Percentiles rank a stretch among this genome's conserved stretches.
These are phyloP conservation scores for Neurospora sp. DNA, from an alignment of 495 filamentous ascomycete species.

Conservation along the genomic window DNA sequence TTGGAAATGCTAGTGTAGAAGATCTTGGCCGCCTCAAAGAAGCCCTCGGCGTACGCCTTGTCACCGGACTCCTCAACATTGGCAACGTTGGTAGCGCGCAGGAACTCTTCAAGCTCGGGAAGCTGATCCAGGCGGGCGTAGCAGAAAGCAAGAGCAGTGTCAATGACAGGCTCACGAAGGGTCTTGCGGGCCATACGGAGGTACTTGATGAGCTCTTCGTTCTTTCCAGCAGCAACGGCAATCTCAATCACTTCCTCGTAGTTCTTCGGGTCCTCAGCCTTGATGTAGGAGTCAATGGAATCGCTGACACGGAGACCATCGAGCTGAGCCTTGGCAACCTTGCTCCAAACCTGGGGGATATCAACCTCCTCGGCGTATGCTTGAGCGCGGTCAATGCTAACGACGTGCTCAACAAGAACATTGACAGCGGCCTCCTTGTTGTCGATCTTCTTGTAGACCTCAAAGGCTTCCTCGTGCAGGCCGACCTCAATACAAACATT, in stretches of 20 bases:
- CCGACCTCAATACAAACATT: conserved; percentile 89
- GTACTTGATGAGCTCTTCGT: conserved; percentile 95
- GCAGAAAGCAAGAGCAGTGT: conserved; percentile 88
- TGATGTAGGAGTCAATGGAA: conserved; percentile 94
- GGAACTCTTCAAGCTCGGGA: conserved; percentile 90
- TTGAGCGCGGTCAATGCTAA: conserved; percentile 96
- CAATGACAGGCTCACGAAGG: conserved; percentile 84
- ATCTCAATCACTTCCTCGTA: conserved; percentile 94
- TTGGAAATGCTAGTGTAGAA: conserved; percentile 98
- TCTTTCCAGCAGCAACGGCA: conserved; percentile 91
- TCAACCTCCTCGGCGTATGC: conserved; percentile 96
- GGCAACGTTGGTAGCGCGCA: conserved; percentile 87
- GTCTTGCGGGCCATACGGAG: conserved; percentile 96
- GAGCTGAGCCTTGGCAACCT: conserved; percentile 95
- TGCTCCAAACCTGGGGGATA: conserved; percentile 96
- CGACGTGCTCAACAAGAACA: conserved; percentile 92
- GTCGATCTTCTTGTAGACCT: conserved; percentile 96
- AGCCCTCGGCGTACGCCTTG: conserved; percentile 92
- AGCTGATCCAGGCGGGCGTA: conserved; percentile 88
- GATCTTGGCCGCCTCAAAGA: conserved; percentile 95
- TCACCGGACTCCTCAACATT: conserved; percentile 94
- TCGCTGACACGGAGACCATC: conserved; percentile 91
- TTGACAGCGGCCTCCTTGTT: conserved; percentile 78
- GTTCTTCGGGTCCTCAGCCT: conserved; percentile 85
- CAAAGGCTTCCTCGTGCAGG: conserved; percentile 93